Evolutionary conservation across 2,329 filamentous ascomycete species (phyloP).

Genomic region (Trichoderma endophyticum): DNA sequence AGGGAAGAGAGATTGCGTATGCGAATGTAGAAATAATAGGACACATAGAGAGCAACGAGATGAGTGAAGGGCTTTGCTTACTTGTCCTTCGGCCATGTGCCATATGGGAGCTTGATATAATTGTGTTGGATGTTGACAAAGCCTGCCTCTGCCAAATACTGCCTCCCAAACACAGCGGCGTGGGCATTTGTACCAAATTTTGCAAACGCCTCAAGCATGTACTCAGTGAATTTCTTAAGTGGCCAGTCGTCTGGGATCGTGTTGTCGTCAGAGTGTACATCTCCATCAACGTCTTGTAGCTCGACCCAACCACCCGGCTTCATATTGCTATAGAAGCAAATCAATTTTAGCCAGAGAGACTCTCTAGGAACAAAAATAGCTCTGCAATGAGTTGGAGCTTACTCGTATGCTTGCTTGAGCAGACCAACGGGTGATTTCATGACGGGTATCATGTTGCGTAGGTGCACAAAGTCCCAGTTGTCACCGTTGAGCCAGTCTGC

Average conservation of each 20-base stretch:
- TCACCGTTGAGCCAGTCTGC: constrained; percentile 30
- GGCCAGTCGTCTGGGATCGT: constrained; percentile 24
- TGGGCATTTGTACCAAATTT: constrained; percentile 38
- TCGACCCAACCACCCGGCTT: constrained; percentile 45
- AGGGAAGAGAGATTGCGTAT: not conserved
- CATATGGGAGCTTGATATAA: constrained; percentile 42
- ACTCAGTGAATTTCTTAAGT: constrained; percentile 20
- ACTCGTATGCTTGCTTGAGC: constrained; percentile 32
- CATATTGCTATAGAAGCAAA: constrained; percentile 28
- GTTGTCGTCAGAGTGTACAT: constrained; percentile 35
- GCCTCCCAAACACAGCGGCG: constrained; percentile 36
- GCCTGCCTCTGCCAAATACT: constrained; percentile 37
- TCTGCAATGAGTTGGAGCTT: not conserved
- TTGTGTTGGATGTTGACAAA: constrained; percentile 40
- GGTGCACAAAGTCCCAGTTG: constrained; percentile 31
- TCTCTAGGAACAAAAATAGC: too few relatives aligned
- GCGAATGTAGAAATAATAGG: not conserved
- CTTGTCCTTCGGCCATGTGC: constrained; percentile 46
- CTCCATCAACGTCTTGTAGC: constrained; percentile 37
- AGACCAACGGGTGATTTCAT: constrained; percentile 32
- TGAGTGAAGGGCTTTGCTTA: constrained; percentile 19
- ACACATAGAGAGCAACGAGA: not conserved
- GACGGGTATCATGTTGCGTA: constrained; percentile 45
- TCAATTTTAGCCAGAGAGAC: not conserved
- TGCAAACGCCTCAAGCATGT: constrained; percentile 37